phyloP scores from a whole-genome alignment of 139 green algal species.

The Microglena sp. region DNA sequence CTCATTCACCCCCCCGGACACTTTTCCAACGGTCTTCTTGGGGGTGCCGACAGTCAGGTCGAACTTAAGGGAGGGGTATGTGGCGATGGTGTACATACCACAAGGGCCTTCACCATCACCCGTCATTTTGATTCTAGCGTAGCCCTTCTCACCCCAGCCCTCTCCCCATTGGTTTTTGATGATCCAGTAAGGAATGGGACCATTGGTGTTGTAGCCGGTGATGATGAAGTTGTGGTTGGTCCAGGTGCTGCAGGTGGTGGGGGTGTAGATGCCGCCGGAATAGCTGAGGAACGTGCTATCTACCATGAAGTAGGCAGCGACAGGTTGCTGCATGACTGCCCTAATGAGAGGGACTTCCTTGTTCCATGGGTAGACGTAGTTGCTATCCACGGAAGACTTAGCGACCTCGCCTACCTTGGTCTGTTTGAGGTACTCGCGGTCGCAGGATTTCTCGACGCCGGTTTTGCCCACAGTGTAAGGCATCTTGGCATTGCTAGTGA shows the following conservation, averaged over 20 bases:
- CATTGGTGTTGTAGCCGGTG: conserved; percentile 1
- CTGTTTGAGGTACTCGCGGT: no score
- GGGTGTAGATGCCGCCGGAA: conserved; percentile 7
- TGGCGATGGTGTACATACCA: no score
- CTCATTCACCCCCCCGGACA: no score
- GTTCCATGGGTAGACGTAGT: not conserved
- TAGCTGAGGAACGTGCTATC: conserved; percentile 1
- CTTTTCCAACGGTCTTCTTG: no score
- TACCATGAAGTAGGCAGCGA: conserved; percentile 4
- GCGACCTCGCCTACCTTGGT: not conserved
- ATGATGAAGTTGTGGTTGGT: conserved; percentile 14
- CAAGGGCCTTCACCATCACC: not conserved
- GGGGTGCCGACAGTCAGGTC: no score
- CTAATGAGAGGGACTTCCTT: not conserved
- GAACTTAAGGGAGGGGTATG: no score
- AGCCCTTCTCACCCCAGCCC: conserved; percentile 79
- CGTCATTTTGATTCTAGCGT: conserved; percentile 35
- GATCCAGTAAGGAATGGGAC: conserved; percentile 61
- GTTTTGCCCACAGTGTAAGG: no score
- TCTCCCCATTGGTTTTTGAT: conserved; percentile 90
- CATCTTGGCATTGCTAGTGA: no score
- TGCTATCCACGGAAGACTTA: not conserved
- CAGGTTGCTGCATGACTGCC: not conserved
- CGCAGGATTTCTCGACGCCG: no score
- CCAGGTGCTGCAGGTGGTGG: not conserved